A percentile compares a stretch with the other conserved stretches of the same genome.
Evolutionary conservation across 1,284 basidiomycete species (phyloP).

Genomic region (Papiliotrema terrestris): DNA sequence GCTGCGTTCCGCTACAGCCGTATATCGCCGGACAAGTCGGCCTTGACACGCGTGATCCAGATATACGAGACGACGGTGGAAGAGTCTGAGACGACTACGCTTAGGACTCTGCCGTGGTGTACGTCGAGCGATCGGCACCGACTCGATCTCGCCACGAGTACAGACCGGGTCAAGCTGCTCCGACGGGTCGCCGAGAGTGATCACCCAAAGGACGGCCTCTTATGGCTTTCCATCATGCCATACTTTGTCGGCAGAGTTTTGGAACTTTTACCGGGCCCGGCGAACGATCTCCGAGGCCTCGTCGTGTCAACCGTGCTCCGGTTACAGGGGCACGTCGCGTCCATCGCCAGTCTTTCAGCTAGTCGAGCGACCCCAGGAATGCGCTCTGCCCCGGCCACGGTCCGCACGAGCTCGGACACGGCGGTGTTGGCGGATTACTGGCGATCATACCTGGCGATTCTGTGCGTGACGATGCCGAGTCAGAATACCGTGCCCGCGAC

Average conservation of each 20-base stretch:
- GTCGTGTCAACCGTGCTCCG: constrained; percentile 45
- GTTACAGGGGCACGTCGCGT: constrained; percentile 47
- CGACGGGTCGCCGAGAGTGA: constrained; percentile 49
- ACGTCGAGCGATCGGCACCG: constrained; percentile 32
- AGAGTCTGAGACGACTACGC: constrained; percentile 34
- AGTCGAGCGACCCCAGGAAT: constrained; percentile 27
- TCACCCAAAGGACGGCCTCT: constrained; percentile 42
- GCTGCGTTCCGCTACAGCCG: constrained; percentile 43
- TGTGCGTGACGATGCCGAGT: constrained; percentile 64
- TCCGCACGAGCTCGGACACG: constrained; percentile 55
- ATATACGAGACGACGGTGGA: constrained; percentile 30
- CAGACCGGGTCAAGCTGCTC: constrained; percentile 24
- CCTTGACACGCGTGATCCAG: constrained; percentile 28
- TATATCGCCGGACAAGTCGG: constrained; percentile 22
- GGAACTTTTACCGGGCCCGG: constrained; percentile 43
- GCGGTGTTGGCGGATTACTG: constrained; percentile 73
- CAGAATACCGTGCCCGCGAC: constrained; percentile 52
- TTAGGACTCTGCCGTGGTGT: constrained; percentile 36
- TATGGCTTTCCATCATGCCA: constrained; percentile 51
- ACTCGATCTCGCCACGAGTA: constrained; percentile 24
- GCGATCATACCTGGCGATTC: constrained; percentile 77
- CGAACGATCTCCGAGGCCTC: constrained; percentile 45
- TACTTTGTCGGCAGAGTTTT: constrained; percentile 43
- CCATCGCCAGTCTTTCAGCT: constrained; percentile 36
- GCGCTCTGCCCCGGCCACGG: constrained; percentile 14